Evolutionary conservation across 23 red algal species (phyloP).

Genomic region (Cyanidium caldarium): DNA sequence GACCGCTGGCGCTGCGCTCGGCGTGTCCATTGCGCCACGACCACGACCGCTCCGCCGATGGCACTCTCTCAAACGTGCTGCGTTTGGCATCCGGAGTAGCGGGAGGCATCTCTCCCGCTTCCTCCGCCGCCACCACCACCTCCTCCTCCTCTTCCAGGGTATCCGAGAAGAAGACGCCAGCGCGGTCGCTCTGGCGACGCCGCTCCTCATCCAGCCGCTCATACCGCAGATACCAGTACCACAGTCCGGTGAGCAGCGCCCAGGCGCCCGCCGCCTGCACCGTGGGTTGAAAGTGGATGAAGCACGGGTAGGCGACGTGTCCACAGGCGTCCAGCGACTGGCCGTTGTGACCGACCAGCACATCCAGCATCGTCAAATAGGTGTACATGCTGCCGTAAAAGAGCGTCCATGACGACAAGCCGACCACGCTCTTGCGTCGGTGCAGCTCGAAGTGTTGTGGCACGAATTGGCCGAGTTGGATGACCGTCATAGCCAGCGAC

Average conservation of each 20-base stretch:
- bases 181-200: neutral
- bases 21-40: no score
- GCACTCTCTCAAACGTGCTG: no score
- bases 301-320: constrained; percentile 19
- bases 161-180: constrained; percentile 4
- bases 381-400: constrained; percentile 73
- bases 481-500: no score
- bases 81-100: no score
- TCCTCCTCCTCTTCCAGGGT: neutral
- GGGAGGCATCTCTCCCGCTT: neutral
- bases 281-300: constrained; percentile 31
- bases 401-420: constrained; percentile 43
- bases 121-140: neutral
- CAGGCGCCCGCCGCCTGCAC: constrained; percentile 45
- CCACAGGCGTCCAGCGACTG: constrained; percentile 3
- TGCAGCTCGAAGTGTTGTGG: constrained; percentile 67
- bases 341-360: constrained; percentile 8
- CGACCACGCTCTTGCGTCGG: constrained; percentile 19
- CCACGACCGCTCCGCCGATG: no score
- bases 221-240: constrained; percentile 70
- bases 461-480: constrained; percentile 66
- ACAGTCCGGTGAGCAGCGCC: constrained; percentile 23
- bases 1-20: no score
- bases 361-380: constrained; percentile 42
- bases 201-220: neutral